A percentile compares a stretch with the other conserved stretches of the same genome.
These are phyloP conservation scores for Rusavskia elegans DNA, from an alignment of 495 filamentous ascomycete genomes.

Conservation along the genomic window DNA sequence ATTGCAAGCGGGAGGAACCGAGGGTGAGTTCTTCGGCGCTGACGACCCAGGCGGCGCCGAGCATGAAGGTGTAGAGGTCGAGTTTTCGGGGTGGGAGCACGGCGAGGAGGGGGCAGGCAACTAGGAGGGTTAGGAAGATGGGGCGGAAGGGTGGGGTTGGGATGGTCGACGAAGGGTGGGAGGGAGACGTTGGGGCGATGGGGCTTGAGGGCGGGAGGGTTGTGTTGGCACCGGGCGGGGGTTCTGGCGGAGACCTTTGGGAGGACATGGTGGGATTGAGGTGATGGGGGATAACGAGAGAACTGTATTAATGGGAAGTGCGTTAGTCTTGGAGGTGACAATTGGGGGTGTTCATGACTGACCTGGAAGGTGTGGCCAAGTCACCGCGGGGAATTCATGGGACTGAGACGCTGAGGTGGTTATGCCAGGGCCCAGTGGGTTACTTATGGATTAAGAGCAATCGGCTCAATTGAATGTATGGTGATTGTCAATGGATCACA, in stretches of 20 bases:
- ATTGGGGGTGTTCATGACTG: too few relatives aligned
- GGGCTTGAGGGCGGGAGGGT: not conserved
- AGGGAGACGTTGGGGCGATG: not conserved
- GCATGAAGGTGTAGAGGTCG: conserved; percentile 42
- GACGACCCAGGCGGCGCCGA: conserved; percentile 40
- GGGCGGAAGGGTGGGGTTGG: conserved; percentile 17
- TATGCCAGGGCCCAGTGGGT: too few relatives aligned
- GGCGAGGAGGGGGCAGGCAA: conserved; percentile 54
- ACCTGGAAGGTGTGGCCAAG: too few relatives aligned
- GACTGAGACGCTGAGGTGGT: not conserved
- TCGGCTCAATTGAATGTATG: too few relatives aligned
- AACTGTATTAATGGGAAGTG: too few relatives aligned
- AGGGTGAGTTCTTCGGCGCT: conserved; percentile 45
- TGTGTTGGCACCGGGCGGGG: not conserved
- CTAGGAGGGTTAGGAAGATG: conserved; percentile 41
- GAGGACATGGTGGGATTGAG: not conserved
- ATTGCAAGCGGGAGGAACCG: not conserved
- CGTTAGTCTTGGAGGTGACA: too few relatives aligned
- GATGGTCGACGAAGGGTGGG: conserved; percentile 9
- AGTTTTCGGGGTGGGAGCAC: conserved; percentile 69
- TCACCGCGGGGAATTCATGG: not conserved
- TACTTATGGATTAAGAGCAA: too few relatives aligned
- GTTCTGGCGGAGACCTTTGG: not conserved
- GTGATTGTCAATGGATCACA: not conserved
- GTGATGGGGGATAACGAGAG: too few relatives aligned